Percentiles rank a stretch among this genome's conserved stretches.
phyloP scores from a whole-genome alignment of 345 rosid species.

The Pistacia vera region DNA sequence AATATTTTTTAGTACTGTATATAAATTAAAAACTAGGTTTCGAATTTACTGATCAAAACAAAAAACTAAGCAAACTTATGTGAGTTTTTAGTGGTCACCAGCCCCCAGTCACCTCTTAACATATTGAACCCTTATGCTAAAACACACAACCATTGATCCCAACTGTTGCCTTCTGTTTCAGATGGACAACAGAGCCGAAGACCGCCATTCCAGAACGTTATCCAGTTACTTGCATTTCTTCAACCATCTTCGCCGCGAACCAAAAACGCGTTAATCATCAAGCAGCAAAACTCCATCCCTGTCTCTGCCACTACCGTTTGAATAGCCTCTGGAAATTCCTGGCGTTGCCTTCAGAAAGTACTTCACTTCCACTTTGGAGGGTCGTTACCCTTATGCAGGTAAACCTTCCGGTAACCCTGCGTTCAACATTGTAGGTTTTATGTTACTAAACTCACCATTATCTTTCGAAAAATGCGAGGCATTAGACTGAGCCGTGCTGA shows the following conservation, averaged over 20 bases:
- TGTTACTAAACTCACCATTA: neutral
- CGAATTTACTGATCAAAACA: too few relatives aligned
- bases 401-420: slow-evolving; percentile 45
- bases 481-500: slow-evolving; percentile 39
- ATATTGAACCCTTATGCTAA: too few relatives aligned
- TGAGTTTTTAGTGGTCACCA: too few relatives aligned
- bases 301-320: slow-evolving; percentile 27
- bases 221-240: slow-evolving; percentile 50
- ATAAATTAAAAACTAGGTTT: too few relatives aligned
- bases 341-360: slow-evolving; percentile 39
- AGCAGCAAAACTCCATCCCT: slow-evolving; percentile 32
- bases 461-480: neutral
- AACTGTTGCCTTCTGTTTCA: slow-evolving; percentile 34
- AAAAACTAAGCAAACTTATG: too few relatives aligned
- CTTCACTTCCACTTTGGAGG: slow-evolving; percentile 36
- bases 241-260: slow-evolving; percentile 51
- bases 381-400: slow-evolving; percentile 15
- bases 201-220: slow-evolving; percentile 40
- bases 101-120: too few relatives aligned
- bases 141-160: slow-evolving; percentile 22
- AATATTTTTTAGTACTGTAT: too few relatives aligned
- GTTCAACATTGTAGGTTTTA: slow-evolving; percentile 34
- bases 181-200: slow-evolving; percentile 47
- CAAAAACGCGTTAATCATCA: slow-evolving; percentile 57
- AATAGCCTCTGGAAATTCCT: slow-evolving; percentile 31